These are phyloP conservation scores for Stagonosporopsis cucurbitacearum DNA, from an alignment of 2,329 filamentous ascomycete species.

Conservation along the genomic window DNA sequence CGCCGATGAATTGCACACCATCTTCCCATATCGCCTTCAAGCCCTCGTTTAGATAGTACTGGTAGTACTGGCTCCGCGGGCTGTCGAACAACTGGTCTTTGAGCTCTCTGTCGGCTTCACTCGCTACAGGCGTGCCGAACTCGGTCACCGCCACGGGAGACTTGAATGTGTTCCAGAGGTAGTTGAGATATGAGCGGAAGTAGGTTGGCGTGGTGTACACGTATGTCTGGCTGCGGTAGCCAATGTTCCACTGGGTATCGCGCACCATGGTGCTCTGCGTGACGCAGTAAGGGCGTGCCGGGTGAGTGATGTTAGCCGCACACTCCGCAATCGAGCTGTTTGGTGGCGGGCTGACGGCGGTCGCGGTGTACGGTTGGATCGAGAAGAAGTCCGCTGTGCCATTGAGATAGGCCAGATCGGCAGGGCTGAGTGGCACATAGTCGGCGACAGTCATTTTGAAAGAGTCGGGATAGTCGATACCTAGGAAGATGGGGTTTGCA, in stretches of 20 bases:
- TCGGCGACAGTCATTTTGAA: conserved; percentile 43
- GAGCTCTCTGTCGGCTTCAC: conserved; percentile 53
- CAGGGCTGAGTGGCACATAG: conserved; percentile 56
- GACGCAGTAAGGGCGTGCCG: conserved; percentile 61
- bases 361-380: conserved; percentile 65
- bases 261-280: conserved; percentile 54
- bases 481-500: conserved; percentile 61
- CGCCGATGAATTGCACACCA: conserved; percentile 61
- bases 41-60: conserved; percentile 61
- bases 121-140: conserved; percentile 64
- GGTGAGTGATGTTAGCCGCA: conserved; percentile 53
- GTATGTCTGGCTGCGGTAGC: conserved; percentile 62
- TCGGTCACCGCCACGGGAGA: conserved; percentile 59
- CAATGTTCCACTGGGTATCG: conserved; percentile 64
- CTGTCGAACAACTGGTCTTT: conserved; percentile 62
- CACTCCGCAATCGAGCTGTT: conserved; percentile 56
- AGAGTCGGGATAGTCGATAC: conserved; percentile 58
- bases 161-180: conserved; percentile 66
- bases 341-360: conserved; percentile 58
- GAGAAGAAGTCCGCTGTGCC: conserved; percentile 62
- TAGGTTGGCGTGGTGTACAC: conserved; percentile 66
- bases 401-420: conserved; percentile 52
- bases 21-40: conserved; percentile 64
- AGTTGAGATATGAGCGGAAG: conserved; percentile 62
- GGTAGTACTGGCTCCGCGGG: conserved; percentile 62